Evolutionary conservation across 2,329 filamentous ascomycete species (phyloP).

Genomic region (Mariannaea elegans): DNA sequence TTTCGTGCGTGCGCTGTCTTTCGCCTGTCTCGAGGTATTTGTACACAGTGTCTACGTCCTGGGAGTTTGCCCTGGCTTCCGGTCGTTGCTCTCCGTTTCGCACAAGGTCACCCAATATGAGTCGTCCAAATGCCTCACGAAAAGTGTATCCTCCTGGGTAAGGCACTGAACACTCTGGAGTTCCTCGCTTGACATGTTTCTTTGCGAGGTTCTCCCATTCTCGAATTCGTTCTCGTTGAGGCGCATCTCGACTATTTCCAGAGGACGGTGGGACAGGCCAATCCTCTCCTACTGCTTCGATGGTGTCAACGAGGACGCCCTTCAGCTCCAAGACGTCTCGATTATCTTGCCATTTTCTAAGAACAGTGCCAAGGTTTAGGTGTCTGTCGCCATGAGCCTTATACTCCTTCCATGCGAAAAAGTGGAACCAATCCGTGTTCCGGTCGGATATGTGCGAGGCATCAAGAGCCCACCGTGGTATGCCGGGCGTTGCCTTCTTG

Average conservation of each 20-base stretch:
- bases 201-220: constrained; percentile 5
- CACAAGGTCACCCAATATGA: constrained; percentile 11
- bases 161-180: not conserved
- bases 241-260: not conserved
- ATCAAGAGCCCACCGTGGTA: constrained; percentile 24
- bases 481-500: constrained; percentile 17
- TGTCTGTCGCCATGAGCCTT: constrained; percentile 6
- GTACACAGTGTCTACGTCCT: constrained; percentile 7
- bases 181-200: not conserved
- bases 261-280: not conserved
- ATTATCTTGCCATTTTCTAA: not conserved
- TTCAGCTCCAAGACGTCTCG: not conserved
- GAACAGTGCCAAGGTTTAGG: not conserved
- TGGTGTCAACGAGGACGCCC: constrained; percentile 12
- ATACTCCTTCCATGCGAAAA: constrained; percentile 14
- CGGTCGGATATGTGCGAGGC: not conserved
- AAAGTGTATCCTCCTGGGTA: constrained; percentile 9
- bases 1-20: not conserved
- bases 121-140: constrained; percentile 18
- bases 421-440: constrained; percentile 20
- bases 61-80: not conserved
- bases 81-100: not conserved
- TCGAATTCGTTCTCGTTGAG: not conserved
- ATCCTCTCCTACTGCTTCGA: constrained; percentile 10
- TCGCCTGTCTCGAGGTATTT: constrained; percentile 10